phyloP scores from a whole-genome alignment of 495 filamentous ascomycete species.

The Glutinoglossum americanum region DNA sequence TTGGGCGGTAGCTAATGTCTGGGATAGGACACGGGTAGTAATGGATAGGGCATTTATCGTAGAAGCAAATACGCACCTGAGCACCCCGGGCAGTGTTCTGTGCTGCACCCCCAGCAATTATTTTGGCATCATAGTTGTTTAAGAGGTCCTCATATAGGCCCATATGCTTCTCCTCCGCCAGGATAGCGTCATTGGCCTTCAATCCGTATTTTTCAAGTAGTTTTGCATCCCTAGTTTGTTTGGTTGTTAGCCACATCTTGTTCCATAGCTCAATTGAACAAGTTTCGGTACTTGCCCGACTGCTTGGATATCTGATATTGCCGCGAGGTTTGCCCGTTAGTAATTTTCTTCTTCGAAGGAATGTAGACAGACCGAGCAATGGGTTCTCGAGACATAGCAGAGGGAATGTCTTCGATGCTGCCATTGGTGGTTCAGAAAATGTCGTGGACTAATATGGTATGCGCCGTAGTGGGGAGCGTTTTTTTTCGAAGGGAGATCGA shows the following conservation, averaged over 20 bases:
- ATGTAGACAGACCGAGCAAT: slow-evolving; percentile 2
- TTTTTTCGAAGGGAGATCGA: not conserved
- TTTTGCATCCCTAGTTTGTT: slow-evolving; percentile 36
- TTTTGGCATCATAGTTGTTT: slow-evolving; percentile 64
- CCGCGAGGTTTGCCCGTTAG: not conserved
- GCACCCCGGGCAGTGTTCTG: slow-evolving; percentile 97
- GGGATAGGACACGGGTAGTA: too few relatives aligned
- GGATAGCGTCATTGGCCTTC: slow-evolving; percentile 91
- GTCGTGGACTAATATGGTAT: not conserved
- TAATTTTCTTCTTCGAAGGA: not conserved
- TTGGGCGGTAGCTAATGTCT: too few relatives aligned
- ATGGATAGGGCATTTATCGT: too few relatives aligned
- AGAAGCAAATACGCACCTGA: slow-evolving; percentile 36
- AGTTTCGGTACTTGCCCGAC: not conserved
- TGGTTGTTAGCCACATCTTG: not conserved
- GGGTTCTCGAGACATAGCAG: slow-evolving; percentile 6
- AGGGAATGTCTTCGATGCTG: not conserved
- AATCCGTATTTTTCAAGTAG: slow-evolving; percentile 81
- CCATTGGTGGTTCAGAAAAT: not conserved
- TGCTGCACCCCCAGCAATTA: slow-evolving; percentile 90
- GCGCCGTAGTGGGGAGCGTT: not conserved
- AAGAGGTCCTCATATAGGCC: slow-evolving; percentile 81
- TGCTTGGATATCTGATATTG: slow-evolving; percentile 3
- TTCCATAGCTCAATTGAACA: not conserved
- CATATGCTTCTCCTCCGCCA: slow-evolving; percentile 78